These are phyloP conservation scores for Sporothrix inflata DNA, from an alignment of 2,329 filamentous ascomycete species.

Conservation along the genomic window DNA sequence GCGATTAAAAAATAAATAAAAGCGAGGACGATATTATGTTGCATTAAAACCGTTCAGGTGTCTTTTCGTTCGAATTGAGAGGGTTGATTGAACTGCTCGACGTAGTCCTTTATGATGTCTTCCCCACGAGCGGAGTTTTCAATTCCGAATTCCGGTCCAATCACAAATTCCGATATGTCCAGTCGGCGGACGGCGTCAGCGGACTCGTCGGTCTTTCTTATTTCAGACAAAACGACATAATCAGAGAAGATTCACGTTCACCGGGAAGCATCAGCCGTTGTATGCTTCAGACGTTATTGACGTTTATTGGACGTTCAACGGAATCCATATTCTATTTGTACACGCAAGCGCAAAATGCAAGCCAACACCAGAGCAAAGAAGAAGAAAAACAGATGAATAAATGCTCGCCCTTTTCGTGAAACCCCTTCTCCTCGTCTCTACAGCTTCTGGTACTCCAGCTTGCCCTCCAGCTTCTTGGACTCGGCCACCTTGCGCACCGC, in stretches of 20 bases:
- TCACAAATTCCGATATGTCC: conserved; percentile 17
- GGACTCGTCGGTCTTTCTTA: not conserved
- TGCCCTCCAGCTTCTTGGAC: conserved; percentile 97
- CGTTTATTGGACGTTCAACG: not conserved
- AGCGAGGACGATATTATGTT: too few relatives aligned
- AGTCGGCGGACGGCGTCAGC: not conserved
- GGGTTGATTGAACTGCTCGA: too few relatives aligned
- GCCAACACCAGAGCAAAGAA: conserved; percentile 20
- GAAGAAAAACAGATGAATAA: not conserved
- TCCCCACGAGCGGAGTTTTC: conserved; percentile 5
- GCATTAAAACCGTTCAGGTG: too few relatives aligned
- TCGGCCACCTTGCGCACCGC: conserved; percentile 97
- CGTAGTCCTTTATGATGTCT: not conserved
- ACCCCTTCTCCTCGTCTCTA: conserved; percentile 47
- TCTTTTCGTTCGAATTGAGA: not conserved
- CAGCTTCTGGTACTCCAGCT: conserved; percentile 96
- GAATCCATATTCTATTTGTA: conserved; percentile 18
- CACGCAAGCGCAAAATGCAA: conserved; percentile 21
- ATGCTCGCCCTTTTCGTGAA: conserved; percentile 9
- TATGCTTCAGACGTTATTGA: not conserved
- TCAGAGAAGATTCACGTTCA: too few relatives aligned
- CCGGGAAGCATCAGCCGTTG: too few relatives aligned
- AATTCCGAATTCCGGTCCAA: conserved; percentile 22
- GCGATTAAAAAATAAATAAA: not conserved
- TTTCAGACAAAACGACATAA: too few relatives aligned